Conservation (phyloP, 495 filamentous ascomycete species). For the Hypoxylon trugodes region DNA sequence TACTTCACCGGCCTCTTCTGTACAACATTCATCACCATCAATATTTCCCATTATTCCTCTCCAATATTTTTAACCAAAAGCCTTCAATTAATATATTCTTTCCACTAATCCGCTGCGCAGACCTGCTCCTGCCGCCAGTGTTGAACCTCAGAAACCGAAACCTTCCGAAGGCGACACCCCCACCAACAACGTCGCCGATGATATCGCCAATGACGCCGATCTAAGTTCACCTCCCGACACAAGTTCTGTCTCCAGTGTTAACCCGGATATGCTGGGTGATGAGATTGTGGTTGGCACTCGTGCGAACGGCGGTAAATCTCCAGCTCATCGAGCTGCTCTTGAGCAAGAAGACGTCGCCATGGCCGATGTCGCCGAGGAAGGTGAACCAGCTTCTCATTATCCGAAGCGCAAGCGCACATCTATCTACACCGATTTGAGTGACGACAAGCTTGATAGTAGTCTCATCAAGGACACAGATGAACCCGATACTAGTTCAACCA, state of each 20-base stretch:
- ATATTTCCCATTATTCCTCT: no score
- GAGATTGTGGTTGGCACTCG: conserved; percentile 58
- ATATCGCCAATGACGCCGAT: conserved; percentile 42
- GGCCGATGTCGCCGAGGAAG: conserved; percentile 47
- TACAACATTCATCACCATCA: no score
- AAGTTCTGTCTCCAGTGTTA: conserved; percentile 48
- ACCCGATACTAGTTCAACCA: conserved; percentile 27
- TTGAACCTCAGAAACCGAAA: conserved; percentile 9
- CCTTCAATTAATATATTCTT: not conserved
- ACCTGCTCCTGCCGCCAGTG: not conserved
- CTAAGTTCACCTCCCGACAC: conserved; percentile 47
- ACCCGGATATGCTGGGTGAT: conserved; percentile 49
- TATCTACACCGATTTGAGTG: conserved; percentile 49
- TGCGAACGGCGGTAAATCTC: conserved; percentile 43
- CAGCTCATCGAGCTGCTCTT: conserved; percentile 33
- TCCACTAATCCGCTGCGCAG: conserved; percentile 23
- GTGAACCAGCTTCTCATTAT: conserved; percentile 43
- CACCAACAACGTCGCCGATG: conserved; percentile 14
- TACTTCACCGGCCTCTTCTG: no score
- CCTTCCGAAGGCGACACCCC: conserved; percentile 16
- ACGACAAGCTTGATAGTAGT: conserved; percentile 44
- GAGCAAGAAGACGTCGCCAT: conserved; percentile 49
- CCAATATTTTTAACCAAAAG: no score
- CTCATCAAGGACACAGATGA: conserved; percentile 33
- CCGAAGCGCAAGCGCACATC: conserved; percentile 61